phyloP scores from a whole-genome alignment of 2,329 filamentous ascomycete genomes.

The Microdochium bolleyi region DNA sequence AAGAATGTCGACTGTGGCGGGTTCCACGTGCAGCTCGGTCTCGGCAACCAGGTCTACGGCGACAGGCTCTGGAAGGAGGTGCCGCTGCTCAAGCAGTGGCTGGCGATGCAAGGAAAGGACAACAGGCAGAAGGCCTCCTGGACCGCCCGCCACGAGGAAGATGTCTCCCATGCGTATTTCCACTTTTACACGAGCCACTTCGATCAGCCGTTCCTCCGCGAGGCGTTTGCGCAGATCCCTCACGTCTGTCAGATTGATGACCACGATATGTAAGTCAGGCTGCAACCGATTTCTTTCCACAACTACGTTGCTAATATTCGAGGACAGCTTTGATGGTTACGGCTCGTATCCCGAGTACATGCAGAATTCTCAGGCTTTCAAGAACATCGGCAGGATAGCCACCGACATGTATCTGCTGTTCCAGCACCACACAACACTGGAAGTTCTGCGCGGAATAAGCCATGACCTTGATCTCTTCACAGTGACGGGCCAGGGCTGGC shows the following conservation, averaged over 20 bases:
- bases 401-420: conserved; percentile 98
- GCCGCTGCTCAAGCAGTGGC: conserved; percentile 88
- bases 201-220: conserved; percentile 87
- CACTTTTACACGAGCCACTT: conserved; percentile 99
- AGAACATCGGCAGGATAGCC: conserved; percentile 91
- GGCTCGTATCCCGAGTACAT: conserved; percentile 97
- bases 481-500: conserved; percentile 94
- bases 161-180: conserved; percentile 93
- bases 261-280: conserved; percentile 80
- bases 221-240: conserved; percentile 96
- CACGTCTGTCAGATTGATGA: conserved; percentile 91
- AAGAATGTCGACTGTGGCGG: conserved; percentile 95
- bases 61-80: conserved; percentile 96
- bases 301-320: conserved; percentile 7
- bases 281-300: background rate
- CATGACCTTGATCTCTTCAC: conserved; percentile 92
- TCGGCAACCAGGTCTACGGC: conserved; percentile 92
- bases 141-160: conserved; percentile 92
- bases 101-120: conserved; percentile 85
- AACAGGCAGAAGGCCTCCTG: conserved; percentile 83
- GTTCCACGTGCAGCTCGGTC: conserved; percentile 86
- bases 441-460: conserved; percentile 82
- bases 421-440: conserved; percentile 93
- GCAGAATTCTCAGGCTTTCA: conserved; percentile 96
- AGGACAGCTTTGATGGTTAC: conserved; percentile 80